Conservation (phyloP, 441 rosid genomes). For the Gossypium aridum region DNA sequence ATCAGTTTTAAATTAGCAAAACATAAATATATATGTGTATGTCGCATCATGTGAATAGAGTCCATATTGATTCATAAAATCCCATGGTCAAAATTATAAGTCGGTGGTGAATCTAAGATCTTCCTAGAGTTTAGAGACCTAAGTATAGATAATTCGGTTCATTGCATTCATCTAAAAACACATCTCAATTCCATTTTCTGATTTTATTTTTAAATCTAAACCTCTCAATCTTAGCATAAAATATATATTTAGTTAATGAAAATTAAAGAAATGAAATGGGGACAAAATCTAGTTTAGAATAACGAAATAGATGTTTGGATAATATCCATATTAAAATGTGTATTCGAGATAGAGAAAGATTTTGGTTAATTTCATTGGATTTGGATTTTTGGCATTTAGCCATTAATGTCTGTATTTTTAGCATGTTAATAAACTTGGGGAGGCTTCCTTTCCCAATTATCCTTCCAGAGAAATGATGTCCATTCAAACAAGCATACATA, state of each 20-base stretch:
- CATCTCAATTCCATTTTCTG: constrained; percentile 1
- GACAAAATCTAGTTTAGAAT: constrained; percentile 17
- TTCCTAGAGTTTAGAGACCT: constrained; percentile 21
- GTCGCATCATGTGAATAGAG: neutral
- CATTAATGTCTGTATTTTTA: constrained; percentile 6
- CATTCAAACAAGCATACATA: neutral
- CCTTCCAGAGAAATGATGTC: neutral
- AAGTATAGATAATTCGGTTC: constrained; percentile 19
- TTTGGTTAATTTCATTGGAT: neutral
- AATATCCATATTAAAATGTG: neutral
- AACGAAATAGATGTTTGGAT: constrained; percentile 7
- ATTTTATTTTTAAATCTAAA: neutral
- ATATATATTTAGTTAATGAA: no score
- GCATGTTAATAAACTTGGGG: neutral
- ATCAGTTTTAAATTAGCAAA: no score
- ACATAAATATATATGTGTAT: no score
- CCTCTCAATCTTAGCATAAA: neutral
- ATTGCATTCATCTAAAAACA: constrained; percentile 23
- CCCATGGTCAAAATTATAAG: neutral
- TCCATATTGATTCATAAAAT: neutral
- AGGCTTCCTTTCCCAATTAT: constrained; percentile 21
- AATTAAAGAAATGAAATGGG: neutral
- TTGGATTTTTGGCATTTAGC: neutral
- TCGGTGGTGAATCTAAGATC: constrained; percentile 17
- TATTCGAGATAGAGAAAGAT: neutral